Base-by-base conservation (phyloP, 2,329 filamentous ascomycete genomes). In the Monosporascus ibericus region DNA sequence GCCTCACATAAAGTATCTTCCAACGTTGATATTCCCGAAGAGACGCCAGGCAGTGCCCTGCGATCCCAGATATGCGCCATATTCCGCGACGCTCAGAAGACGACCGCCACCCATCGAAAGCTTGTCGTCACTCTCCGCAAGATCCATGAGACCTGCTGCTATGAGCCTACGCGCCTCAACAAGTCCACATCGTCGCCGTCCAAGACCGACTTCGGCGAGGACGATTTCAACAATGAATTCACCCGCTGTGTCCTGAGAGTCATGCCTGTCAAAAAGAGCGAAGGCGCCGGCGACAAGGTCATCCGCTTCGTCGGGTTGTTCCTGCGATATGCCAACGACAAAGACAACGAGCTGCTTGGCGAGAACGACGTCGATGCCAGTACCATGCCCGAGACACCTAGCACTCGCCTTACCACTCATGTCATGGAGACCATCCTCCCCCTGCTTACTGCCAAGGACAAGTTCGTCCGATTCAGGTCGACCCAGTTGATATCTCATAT, bases 401-500 rank as follows among this genome's bases (percentile, higher is more conserved):
- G 84, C 58, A 88, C 86, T 24, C 84, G 92, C 48, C 80, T 97
- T 24, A 89, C 85, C 1, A 84, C 84, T 2, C 79, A 84, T 30
- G 78, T 97, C 37, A 81, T 97, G 63, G 82, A 84, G 50, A 79
- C 84, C 6, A 72, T 94, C 20, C 75, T 95, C 3, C 87, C 88
- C 5, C 74, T 96, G n/a, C 76, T 96, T 55, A 80, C 80, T 9
- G 84, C 88, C 44, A 97, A 96, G 71, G 94, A 99, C 71, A 97
- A 96, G 71, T 87, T 87, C 54, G 87, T 97, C 47, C 84, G 94
- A 53, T 99, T 90, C 70, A 81, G 94, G 53, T 84, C 91, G 5
- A 95, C 92, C 0, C 94, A 99, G 67, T 82, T 96, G 49, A 84
- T 95, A 50, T 88, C 91, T 2, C 89, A 96, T 67, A 85, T 96